Conservation (phyloP, 164 flowering plant genomes). For the Amborella trichopoda region DNA sequence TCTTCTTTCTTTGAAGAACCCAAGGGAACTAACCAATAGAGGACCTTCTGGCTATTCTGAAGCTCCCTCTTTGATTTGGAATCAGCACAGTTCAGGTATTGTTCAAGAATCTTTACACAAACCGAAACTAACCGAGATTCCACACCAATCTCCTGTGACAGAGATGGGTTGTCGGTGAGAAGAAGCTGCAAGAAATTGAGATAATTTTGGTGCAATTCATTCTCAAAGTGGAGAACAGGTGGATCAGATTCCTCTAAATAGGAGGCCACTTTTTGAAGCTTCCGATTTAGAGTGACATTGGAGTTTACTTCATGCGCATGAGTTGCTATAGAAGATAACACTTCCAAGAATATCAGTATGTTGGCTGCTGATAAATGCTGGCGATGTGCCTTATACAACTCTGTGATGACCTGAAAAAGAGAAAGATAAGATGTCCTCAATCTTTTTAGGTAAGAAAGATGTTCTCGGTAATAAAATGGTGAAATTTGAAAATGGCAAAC, state of each 20-base stretch:
- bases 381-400: conserved; percentile 43
- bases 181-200: conserved; percentile 51
- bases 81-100: conserved; percentile 61
- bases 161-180: conserved; percentile 22
- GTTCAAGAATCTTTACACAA: conserved; percentile 51
- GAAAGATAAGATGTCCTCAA: background rate
- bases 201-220: conserved; percentile 60
- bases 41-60: conserved; percentile 10
- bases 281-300: conserved; percentile 31
- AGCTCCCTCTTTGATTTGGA: conserved; percentile 7
- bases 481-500: no score
- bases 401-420: conserved; percentile 47
- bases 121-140: conserved; percentile 49
- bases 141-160: conserved; percentile 36
- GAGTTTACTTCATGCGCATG: conserved; percentile 72
- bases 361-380: conserved; percentile 33
- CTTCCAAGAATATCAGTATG: conserved; percentile 33
- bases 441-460: no score
- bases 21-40: conserved; percentile 63
- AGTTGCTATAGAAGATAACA: conserved; percentile 40
- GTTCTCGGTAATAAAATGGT: no score
- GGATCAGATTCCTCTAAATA: conserved; percentile 73
- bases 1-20: conserved; percentile 85
- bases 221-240: conserved; percentile 84
- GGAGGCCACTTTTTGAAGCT: conserved; percentile 64